These are phyloP conservation scores for Aspergillus novoparasiticus DNA, from an alignment of 2,329 filamentous ascomycete species.

Conservation along the genomic window DNA sequence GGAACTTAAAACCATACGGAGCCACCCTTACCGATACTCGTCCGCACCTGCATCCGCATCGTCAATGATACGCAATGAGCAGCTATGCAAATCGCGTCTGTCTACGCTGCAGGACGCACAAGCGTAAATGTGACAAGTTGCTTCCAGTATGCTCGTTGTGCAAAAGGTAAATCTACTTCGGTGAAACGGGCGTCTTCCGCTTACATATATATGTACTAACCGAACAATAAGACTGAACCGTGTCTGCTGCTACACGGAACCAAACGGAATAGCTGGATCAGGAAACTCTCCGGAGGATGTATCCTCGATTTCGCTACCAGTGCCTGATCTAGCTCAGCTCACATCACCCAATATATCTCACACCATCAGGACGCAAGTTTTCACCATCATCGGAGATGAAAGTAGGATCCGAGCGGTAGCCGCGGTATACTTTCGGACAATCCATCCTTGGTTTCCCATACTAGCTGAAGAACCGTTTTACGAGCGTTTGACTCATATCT, in stretches of 20 bases:
- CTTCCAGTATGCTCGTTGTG: background rate
- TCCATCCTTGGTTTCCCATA: constrained; percentile 3
- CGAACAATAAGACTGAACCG: background rate
- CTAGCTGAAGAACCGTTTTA: background rate
- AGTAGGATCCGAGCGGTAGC: background rate
- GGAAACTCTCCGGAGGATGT: background rate
- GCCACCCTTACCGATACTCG: no score
- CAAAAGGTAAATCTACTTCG: background rate
- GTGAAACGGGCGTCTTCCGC: background rate
- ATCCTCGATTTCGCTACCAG: background rate
- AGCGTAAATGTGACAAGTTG: constrained; percentile 5
- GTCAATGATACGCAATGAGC: background rate
- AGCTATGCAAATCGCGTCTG: background rate
- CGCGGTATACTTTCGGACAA: background rate
- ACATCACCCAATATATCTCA: background rate
- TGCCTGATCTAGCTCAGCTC: background rate
- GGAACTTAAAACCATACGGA: no score
- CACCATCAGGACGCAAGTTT: background rate
- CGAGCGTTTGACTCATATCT: background rate
- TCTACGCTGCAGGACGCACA: constrained; percentile 1
- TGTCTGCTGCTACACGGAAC: constrained; percentile 1
- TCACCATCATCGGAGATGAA: background rate
- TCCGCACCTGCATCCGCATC: background rate
- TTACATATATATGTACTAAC: background rate
- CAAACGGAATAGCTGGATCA: background rate